Percentiles rank a stretch among this genome's conserved stretches.
These are phyloP conservation scores for Cinnamomum chago DNA, from an alignment of 164 flowering plant species.

Conservation along the genomic window DNA sequence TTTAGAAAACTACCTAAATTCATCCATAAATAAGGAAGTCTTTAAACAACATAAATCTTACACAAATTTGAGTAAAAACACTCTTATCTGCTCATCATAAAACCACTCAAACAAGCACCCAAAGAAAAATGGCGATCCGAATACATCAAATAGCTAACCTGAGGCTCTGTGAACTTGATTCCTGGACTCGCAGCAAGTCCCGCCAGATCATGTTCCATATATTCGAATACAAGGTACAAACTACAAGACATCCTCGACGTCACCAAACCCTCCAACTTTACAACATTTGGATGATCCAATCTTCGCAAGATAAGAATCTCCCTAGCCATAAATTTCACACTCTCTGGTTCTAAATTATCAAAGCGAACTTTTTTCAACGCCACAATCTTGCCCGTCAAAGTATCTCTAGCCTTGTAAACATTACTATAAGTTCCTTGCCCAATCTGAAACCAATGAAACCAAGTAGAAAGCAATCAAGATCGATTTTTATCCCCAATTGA, in stretches of 20 bases:
- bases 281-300: slow-evolving; percentile 36
- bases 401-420: slow-evolving; percentile 77
- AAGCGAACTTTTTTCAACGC: slow-evolving; percentile 51
- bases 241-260: slow-evolving; percentile 63
- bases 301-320: slow-evolving; percentile 60
- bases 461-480: not conserved
- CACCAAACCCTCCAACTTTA: slow-evolving; percentile 34
- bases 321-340: slow-evolving; percentile 76
- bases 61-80: not conserved
- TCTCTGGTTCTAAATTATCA: slow-evolving; percentile 48
- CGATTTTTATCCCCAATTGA: not conserved
- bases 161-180: slow-evolving; percentile 36
- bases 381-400: slow-evolving; percentile 38
- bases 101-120: not conserved
- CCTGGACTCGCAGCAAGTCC: slow-evolving; percentile 83
- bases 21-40: not conserved
- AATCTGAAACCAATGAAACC: slow-evolving; percentile 26
- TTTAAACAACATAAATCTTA: not conserved
- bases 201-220: slow-evolving; percentile 94
- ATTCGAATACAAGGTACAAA: slow-evolving; percentile 53
- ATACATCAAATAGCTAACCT: slow-evolving; percentile 18
- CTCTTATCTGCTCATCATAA: not conserved
- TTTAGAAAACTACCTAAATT: too few relatives aligned
- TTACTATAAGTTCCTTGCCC: slow-evolving; percentile 81
- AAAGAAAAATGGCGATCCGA: too few relatives aligned